phyloP scores from a whole-genome alignment of 176 grass and related monocot species.

The Musa troglodytarum region DNA sequence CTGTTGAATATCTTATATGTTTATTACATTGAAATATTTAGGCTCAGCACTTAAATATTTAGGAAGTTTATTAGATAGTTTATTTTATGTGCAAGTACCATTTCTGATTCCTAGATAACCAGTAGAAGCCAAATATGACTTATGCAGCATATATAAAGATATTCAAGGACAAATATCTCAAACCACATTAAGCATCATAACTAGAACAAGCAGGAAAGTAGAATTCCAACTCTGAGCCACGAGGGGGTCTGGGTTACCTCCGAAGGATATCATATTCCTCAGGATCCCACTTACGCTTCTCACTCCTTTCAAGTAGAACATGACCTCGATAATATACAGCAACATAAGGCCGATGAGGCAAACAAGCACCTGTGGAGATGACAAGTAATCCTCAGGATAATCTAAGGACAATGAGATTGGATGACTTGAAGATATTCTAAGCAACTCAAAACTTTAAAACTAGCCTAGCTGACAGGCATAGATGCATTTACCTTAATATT shows the following conservation, averaged over 20 bases:
- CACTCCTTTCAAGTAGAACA: slow-evolving; percentile 36
- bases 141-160: not conserved
- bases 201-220: not conserved
- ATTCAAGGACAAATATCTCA: not conserved
- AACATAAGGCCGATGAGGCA: slow-evolving; percentile 32
- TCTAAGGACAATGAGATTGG: too few species aligned
- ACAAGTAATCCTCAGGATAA: not conserved
- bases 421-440: not conserved
- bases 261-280: slow-evolving; percentile 49
- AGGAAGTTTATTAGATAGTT: not conserved
- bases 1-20: too few species aligned
- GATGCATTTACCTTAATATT: not conserved
- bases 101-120: not conserved
- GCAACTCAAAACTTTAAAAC: not conserved
- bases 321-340: slow-evolving; percentile 43
- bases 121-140: not conserved
- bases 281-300: slow-evolving; percentile 39
- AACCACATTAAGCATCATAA: not conserved
- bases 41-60: too few species aligned
- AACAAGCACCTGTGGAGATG: slow-evolving; percentile 25
- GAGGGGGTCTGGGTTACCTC: slow-evolving; percentile 25
- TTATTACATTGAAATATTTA: too few species aligned
- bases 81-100: not conserved
- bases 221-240: slow-evolving; percentile 7
- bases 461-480: not conserved